Evolutionary conservation across 2,329 filamentous ascomycete species (phyloP).

Genomic region (Rhynchosporium secalis): DNA sequence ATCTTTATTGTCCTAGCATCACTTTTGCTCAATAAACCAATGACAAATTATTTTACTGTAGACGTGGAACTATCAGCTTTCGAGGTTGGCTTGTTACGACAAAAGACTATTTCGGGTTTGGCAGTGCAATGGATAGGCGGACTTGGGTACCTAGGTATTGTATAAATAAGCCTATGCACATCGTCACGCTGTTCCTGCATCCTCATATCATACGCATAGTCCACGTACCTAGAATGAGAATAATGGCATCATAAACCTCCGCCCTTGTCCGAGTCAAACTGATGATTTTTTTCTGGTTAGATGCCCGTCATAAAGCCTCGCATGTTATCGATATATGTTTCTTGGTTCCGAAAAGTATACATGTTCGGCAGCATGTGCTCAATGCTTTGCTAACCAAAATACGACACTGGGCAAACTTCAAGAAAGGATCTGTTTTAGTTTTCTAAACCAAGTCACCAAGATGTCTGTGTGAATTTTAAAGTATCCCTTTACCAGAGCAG

Average conservation of each 20-base stretch:
- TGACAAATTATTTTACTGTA: too few species aligned
- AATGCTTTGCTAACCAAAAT: too few species aligned
- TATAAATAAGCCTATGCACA: conserved; percentile 8
- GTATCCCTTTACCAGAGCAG: too few species aligned
- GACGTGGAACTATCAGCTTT: too few species aligned
- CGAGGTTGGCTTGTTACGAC: too few species aligned
- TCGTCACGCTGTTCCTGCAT: not conserved
- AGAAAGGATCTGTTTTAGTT: not conserved
- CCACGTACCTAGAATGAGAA: not conserved
- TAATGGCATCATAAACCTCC: not conserved
- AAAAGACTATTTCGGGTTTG: not conserved
- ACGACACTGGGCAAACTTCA: too few species aligned
- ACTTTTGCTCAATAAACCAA: too few species aligned
- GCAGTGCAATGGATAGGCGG: not conserved
- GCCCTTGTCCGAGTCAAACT: not conserved
- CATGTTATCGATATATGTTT: too few species aligned
- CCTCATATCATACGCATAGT: not conserved
- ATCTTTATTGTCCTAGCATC: too few species aligned
- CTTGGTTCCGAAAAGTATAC: not conserved
- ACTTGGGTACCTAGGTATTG: not conserved
- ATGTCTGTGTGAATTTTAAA: too few species aligned
- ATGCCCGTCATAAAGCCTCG: too few species aligned
- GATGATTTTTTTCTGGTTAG: not conserved
- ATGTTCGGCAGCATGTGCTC: conserved; percentile 2
- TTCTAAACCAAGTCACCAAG: not conserved